Base-by-base conservation (phyloP, 1,284 basidiomycete species). In the Leccinum griseonigrum region DNA sequence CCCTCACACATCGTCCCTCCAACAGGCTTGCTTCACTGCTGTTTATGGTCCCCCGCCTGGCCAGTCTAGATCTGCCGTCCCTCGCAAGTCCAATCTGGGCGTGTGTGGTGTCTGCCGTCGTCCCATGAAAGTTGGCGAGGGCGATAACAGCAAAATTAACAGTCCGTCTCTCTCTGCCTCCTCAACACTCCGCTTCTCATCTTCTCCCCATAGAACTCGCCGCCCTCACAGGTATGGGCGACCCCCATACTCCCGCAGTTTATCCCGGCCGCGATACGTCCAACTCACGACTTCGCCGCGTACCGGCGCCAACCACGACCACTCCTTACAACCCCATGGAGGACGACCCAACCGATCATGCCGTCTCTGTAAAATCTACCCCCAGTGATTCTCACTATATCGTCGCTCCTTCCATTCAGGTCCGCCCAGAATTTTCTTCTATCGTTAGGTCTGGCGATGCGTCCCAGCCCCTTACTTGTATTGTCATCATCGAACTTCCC, bases 31-130 rank as follows among this genome's bases (percentile, higher is more conserved):
- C 77, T 98, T 97, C 74, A 92, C 88, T 9, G 92, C 94, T 13
- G 96, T 98, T 5, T 99, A 99, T 75, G 96, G 96, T 13, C 90
- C 90, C 1, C 87, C 90, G 1, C 91, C 92, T 5, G 82, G 76
- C n/a, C 82, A 85, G 62, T 77, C 78, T 3, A 80, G 78, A 59
- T 78, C 81, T 2, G 77, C 78, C 14, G 74, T 86, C 16, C 81
- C 90, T 51, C 80, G 88, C 71, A 90, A 90, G 72, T 83, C 87
- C 29, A 91, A 92, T 69, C 81, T 97, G 29, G 97, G 97, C 34
- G 93, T 99, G 18, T 99, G 97, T 70, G 97, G 97, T 50, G 94
- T 98, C 1, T 99, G 97, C 73, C 85, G 97, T 66, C 85, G 94
- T 48, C 94, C 95, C 9, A 98, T 98, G 93, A 94, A 94, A 69